Conservation (phyloP, 805 yeast species). For the Wickerhamiella kazuoi region DNA sequence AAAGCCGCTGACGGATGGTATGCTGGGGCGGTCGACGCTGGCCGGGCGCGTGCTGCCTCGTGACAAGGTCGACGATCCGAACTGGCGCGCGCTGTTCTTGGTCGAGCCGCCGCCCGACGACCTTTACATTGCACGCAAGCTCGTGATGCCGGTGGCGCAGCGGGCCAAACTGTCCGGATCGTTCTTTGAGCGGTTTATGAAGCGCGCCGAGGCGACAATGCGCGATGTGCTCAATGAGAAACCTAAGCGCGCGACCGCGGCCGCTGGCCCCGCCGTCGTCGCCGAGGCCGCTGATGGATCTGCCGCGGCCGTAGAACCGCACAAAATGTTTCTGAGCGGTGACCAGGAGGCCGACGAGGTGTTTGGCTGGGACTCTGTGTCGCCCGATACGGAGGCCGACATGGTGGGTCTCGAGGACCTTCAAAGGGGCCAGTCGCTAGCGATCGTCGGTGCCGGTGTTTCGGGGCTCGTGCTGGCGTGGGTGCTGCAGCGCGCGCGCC, state of each 20-base stretch:
- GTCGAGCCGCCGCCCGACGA: conserved; percentile 13
- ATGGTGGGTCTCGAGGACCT: conserved; percentile 16
- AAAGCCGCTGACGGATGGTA: too few relatives aligned
- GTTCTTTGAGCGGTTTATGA: not conserved
- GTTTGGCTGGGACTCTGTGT: conserved; percentile 15
- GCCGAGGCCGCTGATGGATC: too few relatives aligned
- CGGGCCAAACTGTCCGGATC: not conserved
- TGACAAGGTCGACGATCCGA: conserved; percentile 6
- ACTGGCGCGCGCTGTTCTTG: conserved; percentile 12
- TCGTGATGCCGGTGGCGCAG: not conserved
- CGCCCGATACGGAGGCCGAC: conserved; percentile 17
- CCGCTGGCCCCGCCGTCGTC: too few relatives aligned
- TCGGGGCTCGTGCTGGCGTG: conserved; percentile 49
- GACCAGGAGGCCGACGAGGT: too few relatives aligned
- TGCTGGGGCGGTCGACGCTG: too few relatives aligned
- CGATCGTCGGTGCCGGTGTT: conserved; percentile 75
- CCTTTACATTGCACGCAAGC: conserved; percentile 7
- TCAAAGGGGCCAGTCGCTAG: conserved; percentile 28
- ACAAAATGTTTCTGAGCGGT: too few relatives aligned
- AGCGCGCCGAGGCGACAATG: not conserved
- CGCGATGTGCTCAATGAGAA: not conserved
- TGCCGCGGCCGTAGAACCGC: too few relatives aligned
- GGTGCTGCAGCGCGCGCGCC: conserved; percentile 44
- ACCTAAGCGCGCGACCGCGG: too few relatives aligned
- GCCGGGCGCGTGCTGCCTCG: too few relatives aligned